phyloP scores from a whole-genome alignment of 768 basidiomycete species.

The Agrocybe pediades region DNA sequence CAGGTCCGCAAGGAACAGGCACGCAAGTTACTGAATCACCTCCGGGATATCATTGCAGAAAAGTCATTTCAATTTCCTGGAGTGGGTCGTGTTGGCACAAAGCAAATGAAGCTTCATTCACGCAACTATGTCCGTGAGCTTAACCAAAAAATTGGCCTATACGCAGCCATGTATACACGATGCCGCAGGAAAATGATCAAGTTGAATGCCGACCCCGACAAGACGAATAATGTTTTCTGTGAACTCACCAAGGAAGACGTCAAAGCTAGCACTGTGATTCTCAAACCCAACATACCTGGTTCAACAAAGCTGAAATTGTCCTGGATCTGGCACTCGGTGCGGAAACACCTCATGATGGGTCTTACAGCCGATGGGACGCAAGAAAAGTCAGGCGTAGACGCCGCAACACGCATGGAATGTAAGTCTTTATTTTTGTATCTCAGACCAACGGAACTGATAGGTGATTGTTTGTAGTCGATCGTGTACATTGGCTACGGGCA shows the following conservation, averaged over 20 bases:
- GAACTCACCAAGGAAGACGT: background rate
- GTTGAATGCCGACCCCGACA: background rate
- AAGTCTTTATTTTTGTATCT: background rate
- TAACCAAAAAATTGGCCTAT: background rate
- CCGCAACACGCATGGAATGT: conserved; percentile 2
- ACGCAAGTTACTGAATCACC: background rate
- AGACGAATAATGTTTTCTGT: background rate
- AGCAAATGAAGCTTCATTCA: background rate
- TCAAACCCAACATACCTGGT: background rate
- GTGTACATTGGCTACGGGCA: background rate
- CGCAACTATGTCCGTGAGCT: background rate
- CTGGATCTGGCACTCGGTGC: conserved; percentile 1
- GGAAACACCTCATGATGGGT: background rate
- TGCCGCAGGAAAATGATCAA: background rate
- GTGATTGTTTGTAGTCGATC: background rate
- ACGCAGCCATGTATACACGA: background rate
- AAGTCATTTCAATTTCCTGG: background rate
- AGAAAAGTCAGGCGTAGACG: background rate
- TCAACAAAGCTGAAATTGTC: background rate
- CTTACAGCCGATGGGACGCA: no score
- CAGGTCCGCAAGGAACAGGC: background rate
- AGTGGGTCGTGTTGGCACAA: background rate
- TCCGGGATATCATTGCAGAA: background rate
- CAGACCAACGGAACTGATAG: background rate
- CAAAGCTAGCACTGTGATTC: background rate